These are phyloP conservation scores for Pachyrhizus erosus DNA, from an alignment of 306 rosid genomes.

Conservation along the genomic window DNA sequence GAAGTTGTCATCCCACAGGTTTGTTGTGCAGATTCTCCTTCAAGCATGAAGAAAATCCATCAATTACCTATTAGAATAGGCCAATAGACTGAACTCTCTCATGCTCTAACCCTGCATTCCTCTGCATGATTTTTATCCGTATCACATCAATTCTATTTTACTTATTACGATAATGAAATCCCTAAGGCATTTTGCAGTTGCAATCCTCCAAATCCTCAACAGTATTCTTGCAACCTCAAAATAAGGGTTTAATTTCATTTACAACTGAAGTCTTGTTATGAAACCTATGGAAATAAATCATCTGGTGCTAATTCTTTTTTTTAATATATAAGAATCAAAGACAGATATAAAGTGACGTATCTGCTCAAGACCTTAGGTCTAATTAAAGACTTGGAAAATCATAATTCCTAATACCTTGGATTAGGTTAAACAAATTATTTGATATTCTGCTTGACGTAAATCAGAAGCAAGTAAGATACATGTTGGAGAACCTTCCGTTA, in stretches of 20 bases:
- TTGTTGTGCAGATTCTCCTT: not conserved
- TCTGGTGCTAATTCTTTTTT: not conserved
- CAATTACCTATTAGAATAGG: not conserved
- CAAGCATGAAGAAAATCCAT: constrained; percentile 16
- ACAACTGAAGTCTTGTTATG: not conserved
- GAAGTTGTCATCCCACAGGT: not conserved
- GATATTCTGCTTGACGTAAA: not conserved
- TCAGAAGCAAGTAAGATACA: not conserved
- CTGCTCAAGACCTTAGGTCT: no score
- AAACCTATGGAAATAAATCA: not conserved
- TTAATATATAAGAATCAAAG: no score
- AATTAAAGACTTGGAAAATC: not conserved
- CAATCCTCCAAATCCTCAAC: not conserved
- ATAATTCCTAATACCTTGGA: not conserved
- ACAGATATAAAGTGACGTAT: no score
- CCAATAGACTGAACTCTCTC: not conserved
- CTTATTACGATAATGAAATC: not conserved
- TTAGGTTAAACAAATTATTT: not conserved
- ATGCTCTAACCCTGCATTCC: not conserved
- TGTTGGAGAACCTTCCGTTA: not conserved
- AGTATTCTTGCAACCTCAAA: not conserved
- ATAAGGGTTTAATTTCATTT: not conserved
- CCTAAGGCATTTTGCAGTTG: not conserved
- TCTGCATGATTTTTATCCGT: not conserved
- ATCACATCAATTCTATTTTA: not conserved